These are phyloP conservation scores for Gonapodya sp. DNA, from an alignment of 192 early-diverging fungal species.

Conservation along the genomic window DNA sequence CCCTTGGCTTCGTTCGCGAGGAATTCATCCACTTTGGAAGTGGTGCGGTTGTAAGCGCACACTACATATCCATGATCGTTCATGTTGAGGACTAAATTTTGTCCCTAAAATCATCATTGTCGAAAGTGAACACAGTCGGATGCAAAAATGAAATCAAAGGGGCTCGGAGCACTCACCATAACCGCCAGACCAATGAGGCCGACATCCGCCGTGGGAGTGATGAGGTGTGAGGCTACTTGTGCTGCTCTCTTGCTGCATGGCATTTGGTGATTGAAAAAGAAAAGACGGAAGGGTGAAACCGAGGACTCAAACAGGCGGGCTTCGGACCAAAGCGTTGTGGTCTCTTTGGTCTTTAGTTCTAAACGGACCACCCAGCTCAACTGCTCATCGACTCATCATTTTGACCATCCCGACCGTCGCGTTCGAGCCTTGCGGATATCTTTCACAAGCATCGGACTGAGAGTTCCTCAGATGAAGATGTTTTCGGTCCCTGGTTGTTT, in stretches of 20 bases:
- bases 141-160: slow-evolving; percentile 7
- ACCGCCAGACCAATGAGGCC: slow-evolving; percentile 99
- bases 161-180: slow-evolving; percentile 65
- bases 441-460: too few relatives aligned
- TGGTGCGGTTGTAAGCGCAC: slow-evolving; percentile 93
- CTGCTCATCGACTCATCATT: too few relatives aligned
- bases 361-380: too few relatives aligned
- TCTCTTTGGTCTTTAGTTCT: too few relatives aligned
- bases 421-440: too few relatives aligned
- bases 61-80: slow-evolving; percentile 92
- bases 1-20: slow-evolving; percentile 95
- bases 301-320: too few relatives aligned
- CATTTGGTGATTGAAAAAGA: background rate
- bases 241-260: background rate
- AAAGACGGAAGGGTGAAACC: too few relatives aligned
- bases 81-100: slow-evolving; percentile 98
- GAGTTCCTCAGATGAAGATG: too few relatives aligned
- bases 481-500: too few relatives aligned
- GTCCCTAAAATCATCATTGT: slow-evolving; percentile 52
- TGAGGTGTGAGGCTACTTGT: background rate
- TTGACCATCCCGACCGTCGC: too few relatives aligned
- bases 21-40: slow-evolving; percentile 89
- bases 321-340: too few relatives aligned
- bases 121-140: background rate
- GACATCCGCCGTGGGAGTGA: slow-evolving; percentile 64